These are phyloP conservation scores for Haplosporangium gracile DNA, from an alignment of 192 early-diverging fungal species.

Conservation along the genomic window DNA sequence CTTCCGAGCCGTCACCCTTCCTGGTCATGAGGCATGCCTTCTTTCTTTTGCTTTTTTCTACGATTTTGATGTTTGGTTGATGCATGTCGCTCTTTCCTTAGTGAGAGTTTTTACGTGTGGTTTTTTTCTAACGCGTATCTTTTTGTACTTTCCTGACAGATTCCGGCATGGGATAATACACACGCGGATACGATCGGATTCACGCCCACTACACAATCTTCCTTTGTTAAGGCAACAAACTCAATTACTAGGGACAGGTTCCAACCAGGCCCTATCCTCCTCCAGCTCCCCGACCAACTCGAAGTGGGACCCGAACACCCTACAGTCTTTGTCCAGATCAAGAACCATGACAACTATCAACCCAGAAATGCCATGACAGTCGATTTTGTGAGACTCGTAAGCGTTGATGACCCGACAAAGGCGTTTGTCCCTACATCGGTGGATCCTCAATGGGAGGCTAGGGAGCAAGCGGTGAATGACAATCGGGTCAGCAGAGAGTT, in stretches of 20 bases:
- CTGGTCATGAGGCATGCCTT: neutral
- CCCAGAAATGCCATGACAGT: neutral
- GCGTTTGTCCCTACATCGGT: neutral
- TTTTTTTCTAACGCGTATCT: neutral
- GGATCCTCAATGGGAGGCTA: neutral
- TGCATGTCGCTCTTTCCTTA: too few relatives aligned
- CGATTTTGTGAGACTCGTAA: neutral
- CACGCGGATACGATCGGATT: neutral
- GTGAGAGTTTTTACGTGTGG: too few relatives aligned
- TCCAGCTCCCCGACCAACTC: neutral
- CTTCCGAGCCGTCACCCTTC: neutral
- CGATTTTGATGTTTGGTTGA: neutral
- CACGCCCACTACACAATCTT: neutral
- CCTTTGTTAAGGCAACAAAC: neutral
- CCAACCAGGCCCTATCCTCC: neutral
- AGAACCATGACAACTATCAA: neutral
- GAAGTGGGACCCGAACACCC: neutral
- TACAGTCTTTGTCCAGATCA: neutral
- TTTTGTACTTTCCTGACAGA: neutral
- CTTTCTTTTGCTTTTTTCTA: neutral
- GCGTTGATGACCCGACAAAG: neutral
- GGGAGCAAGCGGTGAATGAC: neutral
- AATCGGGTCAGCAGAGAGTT: too few relatives aligned
- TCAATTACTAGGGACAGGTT: neutral
- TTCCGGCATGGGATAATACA: neutral